Evolutionary conservation across 768 basidiomycete species (phyloP), one percentile per base, ranked within the genome.

Genomic region (Serendipita sp.): DNA sequence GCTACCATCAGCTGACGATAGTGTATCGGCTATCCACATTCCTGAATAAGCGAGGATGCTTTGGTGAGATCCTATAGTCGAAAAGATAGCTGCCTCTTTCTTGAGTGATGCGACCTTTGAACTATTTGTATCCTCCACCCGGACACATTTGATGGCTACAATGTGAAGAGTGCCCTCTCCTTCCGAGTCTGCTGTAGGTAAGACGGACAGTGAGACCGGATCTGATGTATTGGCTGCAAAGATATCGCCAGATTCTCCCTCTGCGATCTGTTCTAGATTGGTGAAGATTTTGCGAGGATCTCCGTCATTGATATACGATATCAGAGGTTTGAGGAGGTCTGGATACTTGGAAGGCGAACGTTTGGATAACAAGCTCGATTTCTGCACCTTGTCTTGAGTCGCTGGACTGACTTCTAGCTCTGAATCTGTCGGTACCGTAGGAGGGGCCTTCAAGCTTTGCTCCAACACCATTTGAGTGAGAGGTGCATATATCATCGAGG

Each of bases 241-340:
- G 18, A 92, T 86, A 1, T 81, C 84, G 3, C 90, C 90, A 46
- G 81, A 86, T 70, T 91, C 89, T 36, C 90, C 89, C 71, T 91
- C 86, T 0, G 88, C 89, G 34, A 92, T 85, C 74, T 90, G 89
- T 64, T 80, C 81, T 52, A 90, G 75, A 66, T 88, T 82, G 7
- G 78, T 74, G 72, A 87, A 91, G 65, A 81, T 79, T 2, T 80
- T 77, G 1, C 79, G 76, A 2, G 88, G 89, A 70, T 89, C 81
- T 18, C 81, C 72, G 1, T 75, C 83, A 80, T 68, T 79, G 69
- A 91, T 85, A 71, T 83, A 87, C 32, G 80, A 78, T 52, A 78
- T 80, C 28, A 85, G 75, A 1, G 85, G 82, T 44, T 77, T 75
- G 32, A 89, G 80, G 15, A 85, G 77, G 0, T 60, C 66, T 10